Evolutionary conservation across 495 filamentous ascomycete genomes (phyloP).

Genomic region (Xylona heveae): DNA sequence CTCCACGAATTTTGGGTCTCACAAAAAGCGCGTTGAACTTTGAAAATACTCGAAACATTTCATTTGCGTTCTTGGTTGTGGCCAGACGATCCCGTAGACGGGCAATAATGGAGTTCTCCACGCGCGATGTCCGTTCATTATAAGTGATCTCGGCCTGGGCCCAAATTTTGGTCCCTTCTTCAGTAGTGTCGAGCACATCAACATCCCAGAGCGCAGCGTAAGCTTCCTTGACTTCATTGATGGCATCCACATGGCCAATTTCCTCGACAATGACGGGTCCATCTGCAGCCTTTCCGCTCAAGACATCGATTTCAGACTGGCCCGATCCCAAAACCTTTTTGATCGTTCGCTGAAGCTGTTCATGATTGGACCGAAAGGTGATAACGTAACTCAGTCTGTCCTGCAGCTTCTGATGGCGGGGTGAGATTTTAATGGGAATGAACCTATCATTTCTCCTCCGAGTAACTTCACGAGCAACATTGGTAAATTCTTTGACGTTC

Average conservation of each 20-base stretch:
- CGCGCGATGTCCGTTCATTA: constrained; percentile 86
- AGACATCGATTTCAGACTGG: too few relatives aligned
- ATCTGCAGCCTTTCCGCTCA: constrained; percentile 16
- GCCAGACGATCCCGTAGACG: constrained; percentile 80
- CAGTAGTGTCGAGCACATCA: constrained; percentile 80
- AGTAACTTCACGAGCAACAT: constrained; percentile 83
- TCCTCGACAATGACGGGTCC: constrained; percentile 64
- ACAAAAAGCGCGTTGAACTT: constrained; percentile 99
- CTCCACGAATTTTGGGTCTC: constrained; percentile 88
- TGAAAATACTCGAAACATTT: constrained; percentile 99
- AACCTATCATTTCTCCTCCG: constrained; percentile 85
- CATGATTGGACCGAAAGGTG: constrained; percentile 86
- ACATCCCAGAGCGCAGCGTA: constrained; percentile 86
- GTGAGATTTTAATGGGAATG: constrained; percentile 86
- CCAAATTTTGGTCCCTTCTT: constrained; percentile 76
- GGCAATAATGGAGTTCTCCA: constrained; percentile 98
- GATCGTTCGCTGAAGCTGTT: constrained; percentile 90
- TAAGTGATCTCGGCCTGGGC: constrained; percentile 82
- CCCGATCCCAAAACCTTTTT: constrained; percentile 74
- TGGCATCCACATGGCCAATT: constrained; percentile 95
- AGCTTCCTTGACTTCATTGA: constrained; percentile 84
- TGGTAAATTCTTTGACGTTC: constrained; percentile 90
- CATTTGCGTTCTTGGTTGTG: constrained; percentile 86
- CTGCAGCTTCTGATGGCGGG: constrained; percentile 68
- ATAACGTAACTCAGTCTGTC: constrained; percentile 80